Evolutionary conservation across 108 stramenopile genomes (phyloP), one percentile per base, ranked within the genome.

Genomic region (Skeletonema tropicum): DNA sequence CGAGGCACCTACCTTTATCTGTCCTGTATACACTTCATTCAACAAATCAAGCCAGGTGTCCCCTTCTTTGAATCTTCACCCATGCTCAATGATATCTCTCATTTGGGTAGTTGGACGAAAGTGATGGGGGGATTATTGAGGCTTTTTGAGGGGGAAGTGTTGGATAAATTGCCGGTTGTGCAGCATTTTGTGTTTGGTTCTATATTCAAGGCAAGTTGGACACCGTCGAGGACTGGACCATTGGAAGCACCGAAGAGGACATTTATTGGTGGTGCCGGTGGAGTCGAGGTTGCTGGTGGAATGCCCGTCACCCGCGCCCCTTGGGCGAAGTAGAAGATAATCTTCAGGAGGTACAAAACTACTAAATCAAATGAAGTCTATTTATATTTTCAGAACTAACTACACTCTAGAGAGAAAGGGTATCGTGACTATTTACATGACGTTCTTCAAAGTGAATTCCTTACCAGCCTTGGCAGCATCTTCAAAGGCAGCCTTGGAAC

Each of bases 171-270:
- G 61, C 95, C 93, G 32, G 98, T 98, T 17, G 94, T 98, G 7
- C 98, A 98, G 82, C 98, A 98, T 74, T 97, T 97, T 73, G 82
- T 98, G 17, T 98, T 98, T 79, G 95, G 96, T 39, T 90, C 86
- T 19, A 57, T 94, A 8, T 96, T 93, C 59, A 70, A 77, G 65
- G 87, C 86, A 14, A 79, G 76, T 55, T 95, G 91, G 91, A 77
- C 80, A 26, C 91, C 91, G 3, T 89, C 89, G 13, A 68, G 73
- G 60, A 63, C 63, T 11, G 60, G 45, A 39, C 79, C 83, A 21
- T 23, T 32, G 67, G 70, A 75, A 45, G 88, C 93, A 30, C 90
- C 91, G 7, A 76, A 73, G 12, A 68, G 79, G 29, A 90, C 85
- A 3, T 94, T 92, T 74, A 76, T 87, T 68, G 67, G 52, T 14